These are phyloP conservation scores for Trametes cingulata DNA, from an alignment of 768 basidiomycete species.

Conservation along the genomic window DNA sequence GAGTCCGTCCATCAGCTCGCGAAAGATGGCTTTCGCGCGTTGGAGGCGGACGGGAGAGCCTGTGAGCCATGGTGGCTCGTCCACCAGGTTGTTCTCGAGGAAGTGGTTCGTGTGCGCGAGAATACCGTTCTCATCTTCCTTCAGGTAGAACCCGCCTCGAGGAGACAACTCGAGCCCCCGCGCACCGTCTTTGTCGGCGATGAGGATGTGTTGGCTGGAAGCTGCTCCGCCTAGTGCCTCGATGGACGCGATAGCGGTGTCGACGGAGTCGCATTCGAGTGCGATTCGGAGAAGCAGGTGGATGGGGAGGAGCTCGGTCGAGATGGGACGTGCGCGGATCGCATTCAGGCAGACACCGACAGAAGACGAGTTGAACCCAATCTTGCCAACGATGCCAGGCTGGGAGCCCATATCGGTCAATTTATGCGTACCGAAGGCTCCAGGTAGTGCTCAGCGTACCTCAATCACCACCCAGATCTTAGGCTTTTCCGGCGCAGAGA, in stretches of 20 bases:
- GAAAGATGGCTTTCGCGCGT: conserved; percentile 29
- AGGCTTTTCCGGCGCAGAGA: conserved; percentile 31
- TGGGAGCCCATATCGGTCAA: too few relatives aligned
- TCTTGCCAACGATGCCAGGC: conserved; percentile 41
- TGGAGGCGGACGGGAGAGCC: conserved; percentile 34
- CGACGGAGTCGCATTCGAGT: conserved; percentile 33
- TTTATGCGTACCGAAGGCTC: too few relatives aligned
- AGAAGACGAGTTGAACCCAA: conserved; percentile 38
- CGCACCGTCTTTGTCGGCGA: conserved; percentile 33
- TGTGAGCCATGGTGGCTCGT: conserved; percentile 35
- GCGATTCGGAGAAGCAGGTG: conserved; percentile 36
- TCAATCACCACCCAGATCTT: conserved; percentile 40
- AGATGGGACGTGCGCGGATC: conserved; percentile 36
- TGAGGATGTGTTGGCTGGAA: conserved; percentile 38
- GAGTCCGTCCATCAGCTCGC: conserved; percentile 22
- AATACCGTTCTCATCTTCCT: conserved; percentile 29
- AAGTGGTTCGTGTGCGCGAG: conserved; percentile 41
- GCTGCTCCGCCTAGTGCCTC: conserved; percentile 34
- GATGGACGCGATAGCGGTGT: conserved; percentile 30
- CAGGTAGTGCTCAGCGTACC: conserved; percentile 20
- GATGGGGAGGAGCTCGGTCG: conserved; percentile 33
- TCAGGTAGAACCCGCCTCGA: conserved; percentile 28
- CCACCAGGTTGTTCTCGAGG: conserved; percentile 33
- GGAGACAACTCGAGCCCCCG: conserved; percentile 37
- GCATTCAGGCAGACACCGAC: conserved; percentile 41